Base-by-base conservation (phyloP, 495 filamentous ascomycete species). In the Hypoxylon perforatum region DNA sequence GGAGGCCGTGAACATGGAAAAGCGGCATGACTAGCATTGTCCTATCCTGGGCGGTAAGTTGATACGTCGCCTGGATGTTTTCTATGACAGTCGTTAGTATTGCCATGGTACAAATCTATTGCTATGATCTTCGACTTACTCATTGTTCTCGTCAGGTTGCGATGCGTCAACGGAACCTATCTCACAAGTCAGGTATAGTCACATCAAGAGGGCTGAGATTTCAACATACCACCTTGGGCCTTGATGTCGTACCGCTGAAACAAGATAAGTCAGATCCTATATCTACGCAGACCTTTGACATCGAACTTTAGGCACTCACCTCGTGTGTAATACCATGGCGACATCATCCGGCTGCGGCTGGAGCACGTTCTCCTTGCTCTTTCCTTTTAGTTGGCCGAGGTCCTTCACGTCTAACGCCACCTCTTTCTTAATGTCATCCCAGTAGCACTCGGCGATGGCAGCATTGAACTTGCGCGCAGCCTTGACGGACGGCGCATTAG, bases 1-100 rank as follows among this genome's bases (percentile, higher is more conserved):
- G 82, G 2, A 96, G 84, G 21, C 92, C 92, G 74, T 94, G 92
- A 57, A 96, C 92, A 76, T 96, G 92, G 83, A 94, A 94, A 3
- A 96, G 83, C 8, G 92, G 92, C 92, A 94, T 96, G 46, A 96
- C 91, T n/a, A 96, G 83, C 77, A 91, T 87, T 35, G 92, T 94
- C 30, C 91, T 84, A 76, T 94, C 92, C 25, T 78, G 52, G 21
- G 85, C 74, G 2, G 85, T 86, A 52, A 95, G 83, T 50, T 86
- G 73, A 76, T 94, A 94, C 2, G 91, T 95, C 12, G 80, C 75
- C 65, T 88, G 81, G 69, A 94, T 92, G 77, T 94, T 94, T 61
- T 77, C 85, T 89, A 62, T 45, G 14, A 14, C 17, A 18, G 42
- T 10, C 12, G 25, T 62, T 14, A 65, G 57, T 28, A 22, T 28